Evolutionary conservation across 225 moss, liverwort and hornwort species (phyloP).

Genomic region (Straminergon stramineum): DNA sequence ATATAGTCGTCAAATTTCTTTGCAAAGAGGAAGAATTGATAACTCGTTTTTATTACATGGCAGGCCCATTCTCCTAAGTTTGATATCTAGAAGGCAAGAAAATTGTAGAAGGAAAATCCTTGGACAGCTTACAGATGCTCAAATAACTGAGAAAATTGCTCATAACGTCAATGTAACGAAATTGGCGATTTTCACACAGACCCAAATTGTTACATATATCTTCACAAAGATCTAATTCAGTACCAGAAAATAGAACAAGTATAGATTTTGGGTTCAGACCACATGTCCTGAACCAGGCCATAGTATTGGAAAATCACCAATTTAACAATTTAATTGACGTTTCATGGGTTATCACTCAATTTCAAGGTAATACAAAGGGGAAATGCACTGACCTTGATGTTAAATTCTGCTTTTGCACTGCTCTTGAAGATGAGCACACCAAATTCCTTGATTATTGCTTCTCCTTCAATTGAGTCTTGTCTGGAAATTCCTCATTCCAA

Average conservation of each 20-base stretch:
- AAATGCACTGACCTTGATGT: conserved; percentile 40
- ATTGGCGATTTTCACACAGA: background rate
- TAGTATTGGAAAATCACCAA: background rate
- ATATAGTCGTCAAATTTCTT: background rate
- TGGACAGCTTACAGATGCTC: background rate
- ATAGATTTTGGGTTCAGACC: background rate
- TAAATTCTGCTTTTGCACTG: conserved; percentile 68
- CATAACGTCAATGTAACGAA: too few species aligned
- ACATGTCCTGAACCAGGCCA: too few species aligned
- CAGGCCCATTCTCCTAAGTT: background rate
- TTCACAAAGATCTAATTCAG: background rate
- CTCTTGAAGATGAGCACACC: conserved; percentile 71
- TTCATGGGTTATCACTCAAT: background rate
- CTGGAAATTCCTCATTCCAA: conserved; percentile 9
- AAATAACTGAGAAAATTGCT: background rate
- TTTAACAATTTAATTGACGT: background rate
- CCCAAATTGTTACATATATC: too few species aligned
- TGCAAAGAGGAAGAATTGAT: background rate
- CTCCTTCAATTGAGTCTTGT: conserved; percentile 68
- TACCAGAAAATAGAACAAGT: background rate
- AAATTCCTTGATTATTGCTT: conserved; percentile 52
- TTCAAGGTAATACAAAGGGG: background rate
- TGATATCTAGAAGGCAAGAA: background rate
- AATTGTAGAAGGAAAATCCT: background rate
- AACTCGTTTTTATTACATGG: background rate